phyloP scores from a whole-genome alignment of 176 grass and related monocot species.

The Poa annua region DNA sequence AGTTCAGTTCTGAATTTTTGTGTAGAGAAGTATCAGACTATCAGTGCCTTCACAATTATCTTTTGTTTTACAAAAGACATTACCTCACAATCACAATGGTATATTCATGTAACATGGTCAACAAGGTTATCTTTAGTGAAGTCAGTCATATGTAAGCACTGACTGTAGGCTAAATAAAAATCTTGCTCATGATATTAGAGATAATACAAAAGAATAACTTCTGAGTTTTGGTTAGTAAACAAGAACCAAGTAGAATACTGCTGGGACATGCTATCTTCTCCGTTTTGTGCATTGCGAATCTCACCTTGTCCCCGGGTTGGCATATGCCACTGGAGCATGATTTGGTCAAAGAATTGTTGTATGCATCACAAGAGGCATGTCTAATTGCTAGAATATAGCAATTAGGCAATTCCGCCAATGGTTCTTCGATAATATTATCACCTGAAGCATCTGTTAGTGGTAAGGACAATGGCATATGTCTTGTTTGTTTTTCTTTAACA shows the following conservation, averaged over 20 bases:
- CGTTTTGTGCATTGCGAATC: conserved; percentile 43
- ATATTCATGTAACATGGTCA: conserved; percentile 28
- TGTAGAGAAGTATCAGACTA: not conserved
- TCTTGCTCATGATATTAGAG: conserved; percentile 28
- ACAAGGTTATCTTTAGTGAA: conserved; percentile 24
- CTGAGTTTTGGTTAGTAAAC: conserved; percentile 30
- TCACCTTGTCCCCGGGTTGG: conserved; percentile 42
- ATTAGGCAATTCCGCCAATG: conserved; percentile 59
- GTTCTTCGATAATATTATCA: conserved; percentile 55
- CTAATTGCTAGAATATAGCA: conserved; percentile 68
- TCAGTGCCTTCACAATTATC: not conserved
- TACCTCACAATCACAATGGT: not conserved
- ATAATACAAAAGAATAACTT: conserved; percentile 13
- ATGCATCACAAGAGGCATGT: conserved; percentile 54
- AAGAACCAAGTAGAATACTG: conserved; percentile 17
- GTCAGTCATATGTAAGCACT: conserved; percentile 4
- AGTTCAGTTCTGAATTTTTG: conserved; percentile 5
- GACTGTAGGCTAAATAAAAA: not conserved
- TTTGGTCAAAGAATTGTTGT: conserved; percentile 57
- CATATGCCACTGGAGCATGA: conserved; percentile 53
- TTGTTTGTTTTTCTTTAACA: conserved; percentile 36
- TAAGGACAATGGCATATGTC: conserved; percentile 54
- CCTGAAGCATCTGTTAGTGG: conserved; percentile 62
- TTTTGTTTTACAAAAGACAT: conserved; percentile 7
- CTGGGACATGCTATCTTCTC: conserved; percentile 38